These are phyloP conservation scores for Hondaea fermentalgiana DNA, from an alignment of 108 stramenopile species.

Conservation along the genomic window DNA sequence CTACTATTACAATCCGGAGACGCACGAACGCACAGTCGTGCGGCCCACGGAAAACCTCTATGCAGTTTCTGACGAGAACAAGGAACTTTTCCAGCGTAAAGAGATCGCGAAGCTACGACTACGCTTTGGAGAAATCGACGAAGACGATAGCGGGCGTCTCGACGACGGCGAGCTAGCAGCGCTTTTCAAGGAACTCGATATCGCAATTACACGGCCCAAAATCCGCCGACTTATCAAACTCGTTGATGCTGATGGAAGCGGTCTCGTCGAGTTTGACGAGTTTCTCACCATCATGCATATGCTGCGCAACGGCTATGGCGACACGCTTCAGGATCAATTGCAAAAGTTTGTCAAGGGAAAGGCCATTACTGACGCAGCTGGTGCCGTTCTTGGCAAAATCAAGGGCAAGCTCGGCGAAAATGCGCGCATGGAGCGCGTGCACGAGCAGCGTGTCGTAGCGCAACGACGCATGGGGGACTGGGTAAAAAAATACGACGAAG, in stretches of 20 bases:
- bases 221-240: not conserved
- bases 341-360: not conserved
- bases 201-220: not conserved
- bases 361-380: not conserved
- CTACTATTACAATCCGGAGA: not conserved
- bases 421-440: not conserved
- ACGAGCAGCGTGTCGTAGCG: not conserved
- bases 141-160: not conserved
- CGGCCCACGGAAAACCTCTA: not conserved
- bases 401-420: not conserved
- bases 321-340: not conserved
- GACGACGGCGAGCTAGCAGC: not conserved
- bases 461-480: not conserved
- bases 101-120: constrained; percentile 2
- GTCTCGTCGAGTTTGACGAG: not conserved
- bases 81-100: not conserved
- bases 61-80: not conserved
- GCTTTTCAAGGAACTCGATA: not conserved
- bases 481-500: not conserved
- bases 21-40: not conserved
- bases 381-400: not conserved
- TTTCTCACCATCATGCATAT: not conserved
- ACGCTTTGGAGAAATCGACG: not conserved
- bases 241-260: not conserved
- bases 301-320: not conserved